Base-by-base conservation (phyloP, 2,329 filamentous ascomycete genomes). In the Pestalotiopsis fici region DNA sequence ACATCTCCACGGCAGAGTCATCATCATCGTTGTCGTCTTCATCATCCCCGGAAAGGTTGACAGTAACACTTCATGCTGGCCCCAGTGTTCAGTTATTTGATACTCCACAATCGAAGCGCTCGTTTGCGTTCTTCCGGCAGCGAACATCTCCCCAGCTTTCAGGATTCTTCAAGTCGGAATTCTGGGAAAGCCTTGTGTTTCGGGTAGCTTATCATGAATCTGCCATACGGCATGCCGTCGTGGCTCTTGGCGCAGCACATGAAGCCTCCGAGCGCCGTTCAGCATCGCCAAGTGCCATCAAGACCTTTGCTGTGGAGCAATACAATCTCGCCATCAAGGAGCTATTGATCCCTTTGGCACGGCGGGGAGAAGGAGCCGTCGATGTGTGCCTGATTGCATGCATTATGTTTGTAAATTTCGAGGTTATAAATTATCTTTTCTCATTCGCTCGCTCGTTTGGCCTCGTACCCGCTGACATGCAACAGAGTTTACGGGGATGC, bases 321-420 rank as follows among this genome's bases (percentile, higher is more conserved):
- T 67, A 67, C 21, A 67, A 63, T 35, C 60, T 64, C 4, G 65
- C 65, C 6, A 67, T 67, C 35, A 63, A 31, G 54, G 65, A 64
- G n/a, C 39, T 67, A 11, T 27, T 67, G 23, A 28, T 64, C 35
- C 54, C 65, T 18, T 47, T 63, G 31, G 13, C 43, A 25, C 15
- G 35, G 11, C 39, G 31, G 21, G 65, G 54, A 3, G 25, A 63
- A 15, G 59, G 37, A 50, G 43, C 21, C 31, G 54, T 67, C 21
- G 60, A 67, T 47, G 50, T 67, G n/a, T 67, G 65, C 25, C 60
- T 67, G 18, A 64, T 67, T 23, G 57, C 65, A 4, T 67, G 65
- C 21, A 63, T 67, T 27, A 60, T 67, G n/a, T 67, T 67, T 37
- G 23, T 47, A 27, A 64, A 60, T 21, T 67, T 67, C 31, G 65